A percentile compares a stretch with the other conserved stretches of the same genome.
Evolutionary conservation across 2,329 filamentous ascomycete genomes (phyloP).

Genomic region (Diaporthe australafricana): DNA sequence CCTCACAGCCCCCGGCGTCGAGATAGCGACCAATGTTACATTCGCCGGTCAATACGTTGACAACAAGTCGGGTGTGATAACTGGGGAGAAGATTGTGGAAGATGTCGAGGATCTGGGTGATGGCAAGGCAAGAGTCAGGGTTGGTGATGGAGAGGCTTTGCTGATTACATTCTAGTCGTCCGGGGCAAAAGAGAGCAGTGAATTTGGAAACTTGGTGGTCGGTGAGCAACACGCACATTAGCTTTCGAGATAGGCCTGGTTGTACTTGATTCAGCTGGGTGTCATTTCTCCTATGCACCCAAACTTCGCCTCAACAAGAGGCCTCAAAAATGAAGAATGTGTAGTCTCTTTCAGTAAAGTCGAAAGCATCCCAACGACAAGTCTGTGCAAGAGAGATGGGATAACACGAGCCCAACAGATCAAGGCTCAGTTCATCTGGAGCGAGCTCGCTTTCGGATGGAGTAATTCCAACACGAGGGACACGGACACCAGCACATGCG

Average conservation of each 20-base stretch:
- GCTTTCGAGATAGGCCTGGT: neutral
- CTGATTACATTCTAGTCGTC: neutral
- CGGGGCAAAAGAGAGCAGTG: too few species aligned
- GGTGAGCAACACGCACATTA: too few species aligned
- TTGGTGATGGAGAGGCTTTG: constrained; percentile 7
- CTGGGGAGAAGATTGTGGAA: neutral
- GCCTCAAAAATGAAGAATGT: neutral
- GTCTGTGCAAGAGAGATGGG: too few species aligned
- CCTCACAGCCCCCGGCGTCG: constrained; percentile 18
- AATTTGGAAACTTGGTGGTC: neutral
- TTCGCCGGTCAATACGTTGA: constrained; percentile 26
- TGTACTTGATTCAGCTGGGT: too few species aligned
- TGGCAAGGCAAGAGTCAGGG: neutral
- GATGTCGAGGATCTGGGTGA: neutral
- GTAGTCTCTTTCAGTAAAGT: neutral
- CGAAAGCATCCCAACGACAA: neutral
- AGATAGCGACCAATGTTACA: constrained; percentile 22
- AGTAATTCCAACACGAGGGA: too few species aligned
- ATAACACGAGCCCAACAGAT: too few species aligned
- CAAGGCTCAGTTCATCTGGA: neutral
- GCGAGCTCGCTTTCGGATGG: neutral
- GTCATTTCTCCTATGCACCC: neutral
- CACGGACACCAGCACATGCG: neutral
- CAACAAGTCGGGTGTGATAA: neutral
- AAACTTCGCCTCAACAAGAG: neutral